Evolutionary conservation across 2,329 filamentous ascomycete genomes (phyloP).

Genomic region (Lasiodiplodia citricola): DNA sequence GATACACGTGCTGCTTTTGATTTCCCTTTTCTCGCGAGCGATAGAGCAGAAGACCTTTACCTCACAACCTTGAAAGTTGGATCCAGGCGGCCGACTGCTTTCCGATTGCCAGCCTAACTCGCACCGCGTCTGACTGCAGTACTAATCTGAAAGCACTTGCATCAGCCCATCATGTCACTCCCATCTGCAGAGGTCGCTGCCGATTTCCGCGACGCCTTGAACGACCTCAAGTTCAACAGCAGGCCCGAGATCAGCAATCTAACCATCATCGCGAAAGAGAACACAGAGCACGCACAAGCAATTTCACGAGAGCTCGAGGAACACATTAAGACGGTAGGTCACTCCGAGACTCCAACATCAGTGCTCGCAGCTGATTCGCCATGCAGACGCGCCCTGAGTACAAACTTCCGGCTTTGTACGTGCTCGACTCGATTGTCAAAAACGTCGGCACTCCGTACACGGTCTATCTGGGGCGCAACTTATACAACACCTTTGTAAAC

Average conservation of each 20-base stretch:
- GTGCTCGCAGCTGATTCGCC: conserved; percentile 45
- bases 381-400: conserved; percentile 80
- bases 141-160: conserved; percentile 29
- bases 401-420: conserved; percentile 94
- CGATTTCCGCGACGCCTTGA: conserved; percentile 91
- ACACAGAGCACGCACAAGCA: conserved; percentile 91
- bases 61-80: conserved; percentile 25
- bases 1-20: conserved; percentile 49
- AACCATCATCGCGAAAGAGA: conserved; percentile 96
- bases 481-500: conserved; percentile 96
- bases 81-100: conserved; percentile 20
- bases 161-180: conserved; percentile 64
- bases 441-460: conserved; percentile 98
- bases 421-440: conserved; percentile 97
- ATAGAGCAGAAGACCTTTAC: conserved; percentile 32
- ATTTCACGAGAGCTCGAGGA: conserved; percentile 90
- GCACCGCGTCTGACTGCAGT: conserved; percentile 27
- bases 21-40: conserved; percentile 47
- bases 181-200: conserved; percentile 85
- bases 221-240: conserved; percentile 89
- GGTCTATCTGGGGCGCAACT: conserved; percentile 86
- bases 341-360: background rate
- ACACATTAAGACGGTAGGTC: conserved; percentile 90
- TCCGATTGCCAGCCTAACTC: conserved; percentile 31
- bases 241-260: conserved; percentile 96